Base-by-base conservation (phyloP, 768 basidiomycete genomes). In the Pilatotrama ljubarskyi region DNA sequence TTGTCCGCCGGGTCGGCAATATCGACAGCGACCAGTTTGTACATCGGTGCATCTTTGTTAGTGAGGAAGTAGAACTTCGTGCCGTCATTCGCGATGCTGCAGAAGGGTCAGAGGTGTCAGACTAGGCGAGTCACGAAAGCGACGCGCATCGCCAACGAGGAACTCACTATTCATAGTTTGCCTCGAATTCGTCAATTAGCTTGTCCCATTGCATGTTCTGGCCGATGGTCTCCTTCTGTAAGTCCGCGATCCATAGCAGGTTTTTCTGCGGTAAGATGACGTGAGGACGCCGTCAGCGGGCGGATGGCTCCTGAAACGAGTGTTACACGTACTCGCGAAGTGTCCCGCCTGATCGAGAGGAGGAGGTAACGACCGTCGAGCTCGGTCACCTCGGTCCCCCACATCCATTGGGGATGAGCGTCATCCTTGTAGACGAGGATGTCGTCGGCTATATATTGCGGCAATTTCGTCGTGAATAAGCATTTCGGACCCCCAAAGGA, bases 151-250 rank as follows among this genome's bases (percentile, higher is more conserved):
- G 47, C 37, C 26, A 25, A 38, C 25, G 32, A 10, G 36, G 17
- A 18, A 71, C 86, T 58, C 74, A 91, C 89, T 85, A 73, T 10
- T 77, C 73, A 65, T 87, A 91, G 69, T 83, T 80, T 0, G 86
- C 82, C 5, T 85, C 83, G 71, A 84, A 93, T n/a, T 83, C 77
- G 65, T 90, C 73, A 44, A 90, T 72, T 35, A 93, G 61, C 72
- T 89, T 90, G 62, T 79, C 77, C 90, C 91, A 93, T 63, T 82
- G 78, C 68, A 93, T 82, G 58, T 88, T 78, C 51, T 77, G 77
- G 9, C 83, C 84, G 24, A 91, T 86, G 55, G 80, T 76, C 55
- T 83, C 79, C 47, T 82, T 75, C 46, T 81, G 68, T 8, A 91
- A 77, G 64, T 91, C 84, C 7, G 87, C 82, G 46, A 92, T 78